Evolutionary conservation across 345 rosid genomes (phyloP), one percentile per base, ranked within the genome.

Genomic region (Mallotus nudiflorus): DNA sequence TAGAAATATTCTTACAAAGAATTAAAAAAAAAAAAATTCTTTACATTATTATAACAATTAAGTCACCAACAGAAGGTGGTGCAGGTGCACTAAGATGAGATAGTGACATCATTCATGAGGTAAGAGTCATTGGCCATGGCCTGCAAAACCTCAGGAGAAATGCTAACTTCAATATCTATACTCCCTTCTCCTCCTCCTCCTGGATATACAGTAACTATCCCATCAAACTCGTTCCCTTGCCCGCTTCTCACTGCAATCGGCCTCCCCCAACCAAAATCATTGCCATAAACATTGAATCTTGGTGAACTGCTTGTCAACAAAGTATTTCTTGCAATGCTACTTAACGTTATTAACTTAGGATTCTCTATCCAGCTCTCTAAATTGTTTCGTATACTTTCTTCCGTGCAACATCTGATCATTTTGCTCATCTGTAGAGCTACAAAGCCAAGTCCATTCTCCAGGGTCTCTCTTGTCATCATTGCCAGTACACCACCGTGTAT

Each of bases 131-230:
- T 66, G 0, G 18, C 69, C 40, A 67, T 22, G 0, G 22, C 69
- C 42, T 71, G 22, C 62, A 71, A 44, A 39, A 62, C 62, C 33
- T 66, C 53, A 31, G 42, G 68, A 64, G 5, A 50, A 50, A 76
- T 31, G 22, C 78, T 73, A 29, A 67, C 74, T 6, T 85, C 78
- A 66, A 82, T 45, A 55, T 82, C 88, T 0, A 82, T 66, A 28
- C 78, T 72, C 0, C 82, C 88, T 74, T 78, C 68, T 65, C 82
- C 77, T 0, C 3, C n/a, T n/a, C n/a, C 63, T 27, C 83, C 86
- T 0, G 74, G 68, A 59, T 25, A 82, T 5, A 57, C 46, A 0
- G 75, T 76, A 0, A 82, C 22, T 54, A 69, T 83, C 40, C 84
- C 87, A n/a, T 75, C 75, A 19, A 5, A 4, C 6, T 69, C 67